Evolutionary conservation across 768 basidiomycete species (phyloP).

Genomic region (Dioszegia hungarica): DNA sequence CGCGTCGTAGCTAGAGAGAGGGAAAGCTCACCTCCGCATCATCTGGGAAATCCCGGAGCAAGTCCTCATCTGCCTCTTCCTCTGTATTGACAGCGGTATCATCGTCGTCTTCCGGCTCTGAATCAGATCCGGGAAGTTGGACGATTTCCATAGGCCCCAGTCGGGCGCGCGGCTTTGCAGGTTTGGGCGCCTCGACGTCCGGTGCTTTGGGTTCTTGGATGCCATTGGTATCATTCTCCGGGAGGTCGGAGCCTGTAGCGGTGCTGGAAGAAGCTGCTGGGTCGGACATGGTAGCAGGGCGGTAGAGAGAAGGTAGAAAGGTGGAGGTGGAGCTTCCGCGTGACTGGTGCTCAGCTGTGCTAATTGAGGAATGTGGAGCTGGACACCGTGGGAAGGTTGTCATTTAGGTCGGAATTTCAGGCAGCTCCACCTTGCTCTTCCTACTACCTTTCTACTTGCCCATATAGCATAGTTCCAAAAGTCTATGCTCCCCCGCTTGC

Average conservation of each 20-base stretch:
- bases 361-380: too few relatives aligned
- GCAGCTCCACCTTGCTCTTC: too few relatives aligned
- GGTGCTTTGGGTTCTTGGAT: too few relatives aligned
- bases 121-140: slow-evolving; percentile 34
- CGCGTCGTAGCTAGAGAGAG: slow-evolving; percentile 9
- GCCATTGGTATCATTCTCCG: too few relatives aligned
- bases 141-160: slow-evolving; percentile 41
- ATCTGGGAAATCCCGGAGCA: slow-evolving; percentile 72
- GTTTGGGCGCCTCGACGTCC: not conserved
- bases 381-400: not conserved
- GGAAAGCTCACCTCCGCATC: slow-evolving; percentile 65
- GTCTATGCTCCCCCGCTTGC: not conserved
- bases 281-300: too few relatives aligned
- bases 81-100: slow-evolving; percentile 51
- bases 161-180: slow-evolving; percentile 38
- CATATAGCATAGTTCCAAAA: not conserved
- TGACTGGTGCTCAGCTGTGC: too few relatives aligned
- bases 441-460: not conserved
- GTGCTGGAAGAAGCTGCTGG: not conserved
- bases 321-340: too few relatives aligned
- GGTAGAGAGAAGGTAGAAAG: too few relatives aligned
- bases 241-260: too few relatives aligned
- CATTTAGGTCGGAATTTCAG: too few relatives aligned
- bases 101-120: slow-evolving; percentile 56
- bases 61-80: slow-evolving; percentile 54